phyloP scores from a whole-genome alignment of 202 grass and related monocot species.

The Carex arenaria region DNA sequence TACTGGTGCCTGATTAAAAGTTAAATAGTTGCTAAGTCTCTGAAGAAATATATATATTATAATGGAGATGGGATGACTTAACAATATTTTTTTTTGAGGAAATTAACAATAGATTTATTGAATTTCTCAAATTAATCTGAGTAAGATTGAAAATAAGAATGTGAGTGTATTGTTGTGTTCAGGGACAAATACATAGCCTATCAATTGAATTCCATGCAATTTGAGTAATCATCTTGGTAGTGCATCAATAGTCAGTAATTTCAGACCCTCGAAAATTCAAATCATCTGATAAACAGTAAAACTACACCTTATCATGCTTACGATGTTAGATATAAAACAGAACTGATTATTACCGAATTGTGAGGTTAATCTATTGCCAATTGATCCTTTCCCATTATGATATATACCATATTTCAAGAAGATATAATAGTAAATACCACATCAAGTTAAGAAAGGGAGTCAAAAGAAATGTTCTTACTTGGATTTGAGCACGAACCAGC shows the following conservation, averaged over 20 bases:
- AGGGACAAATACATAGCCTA: neutral
- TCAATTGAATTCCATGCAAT: neutral
- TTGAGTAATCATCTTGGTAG: neutral
- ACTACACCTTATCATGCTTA: neutral
- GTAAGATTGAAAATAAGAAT: neutral
- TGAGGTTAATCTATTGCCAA: neutral
- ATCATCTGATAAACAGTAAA: neutral
- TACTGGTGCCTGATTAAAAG: neutral
- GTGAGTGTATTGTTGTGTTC: neutral
- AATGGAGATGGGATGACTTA: neutral
- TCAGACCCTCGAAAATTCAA: neutral
- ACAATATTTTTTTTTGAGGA: neutral
- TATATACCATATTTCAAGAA: constrained; percentile 23
- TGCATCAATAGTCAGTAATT: neutral
- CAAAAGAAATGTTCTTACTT: constrained; percentile 44
- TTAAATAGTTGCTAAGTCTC: neutral
- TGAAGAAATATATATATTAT: neutral
- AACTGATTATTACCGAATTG: neutral
- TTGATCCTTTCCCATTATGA: neutral
- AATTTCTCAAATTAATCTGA: neutral
- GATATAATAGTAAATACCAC: neutral
- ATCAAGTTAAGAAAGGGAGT: neutral
- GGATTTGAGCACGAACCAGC: constrained; percentile 44
- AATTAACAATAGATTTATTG: neutral
- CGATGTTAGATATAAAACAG: neutral